Evolutionary conservation across 192 early-diverging fungal species (phyloP).

Genomic region (Coemansia sp.): DNA sequence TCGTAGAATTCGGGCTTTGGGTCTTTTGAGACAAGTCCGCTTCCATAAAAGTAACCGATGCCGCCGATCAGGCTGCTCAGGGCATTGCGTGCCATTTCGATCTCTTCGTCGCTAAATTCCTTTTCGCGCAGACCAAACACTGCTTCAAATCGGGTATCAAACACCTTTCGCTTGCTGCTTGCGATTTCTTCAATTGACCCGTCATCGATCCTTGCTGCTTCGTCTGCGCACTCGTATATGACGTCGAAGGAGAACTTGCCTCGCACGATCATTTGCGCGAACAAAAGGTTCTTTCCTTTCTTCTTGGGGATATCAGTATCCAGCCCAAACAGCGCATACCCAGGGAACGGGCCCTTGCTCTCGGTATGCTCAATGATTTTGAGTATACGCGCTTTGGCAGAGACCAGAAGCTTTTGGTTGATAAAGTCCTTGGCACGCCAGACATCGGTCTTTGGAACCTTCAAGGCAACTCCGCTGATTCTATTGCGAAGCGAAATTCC

Average conservation of each 20-base stretch:
- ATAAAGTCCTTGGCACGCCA: slow-evolving; percentile 41
- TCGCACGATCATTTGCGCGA: slow-evolving; percentile 37
- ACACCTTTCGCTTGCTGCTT: slow-evolving; percentile 41
- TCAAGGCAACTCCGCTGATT: slow-evolving; percentile 24
- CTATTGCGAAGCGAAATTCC: slow-evolving; percentile 7
- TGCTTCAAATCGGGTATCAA: slow-evolving; percentile 74
- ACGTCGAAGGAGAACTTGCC: slow-evolving; percentile 46
- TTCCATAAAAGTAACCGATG: slow-evolving; percentile 67
- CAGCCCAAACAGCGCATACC: slow-evolving; percentile 56
- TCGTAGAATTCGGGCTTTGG: slow-evolving; percentile 64
- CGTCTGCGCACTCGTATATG: slow-evolving; percentile 34
- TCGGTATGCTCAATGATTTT: slow-evolving; percentile 10
- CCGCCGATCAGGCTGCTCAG: slow-evolving; percentile 87
- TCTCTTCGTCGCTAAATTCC: slow-evolving; percentile 58
- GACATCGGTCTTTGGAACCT: slow-evolving; percentile 21
- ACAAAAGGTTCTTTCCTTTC: slow-evolving; percentile 27
- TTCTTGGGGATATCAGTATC: slow-evolving; percentile 50
- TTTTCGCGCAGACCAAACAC: slow-evolving; percentile 67
- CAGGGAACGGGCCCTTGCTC: slow-evolving; percentile 57
- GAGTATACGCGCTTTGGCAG: slow-evolving; percentile 11
- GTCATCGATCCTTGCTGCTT: slow-evolving; percentile 22
- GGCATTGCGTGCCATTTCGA: slow-evolving; percentile 71
- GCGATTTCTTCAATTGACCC: slow-evolving; percentile 18
- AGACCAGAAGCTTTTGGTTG: slow-evolving; percentile 16
- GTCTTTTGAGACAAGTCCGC: slow-evolving; percentile 41